Base-by-base conservation (phyloP, 495 filamentous ascomycete species). In the Corynascus novoguineensis region DNA sequence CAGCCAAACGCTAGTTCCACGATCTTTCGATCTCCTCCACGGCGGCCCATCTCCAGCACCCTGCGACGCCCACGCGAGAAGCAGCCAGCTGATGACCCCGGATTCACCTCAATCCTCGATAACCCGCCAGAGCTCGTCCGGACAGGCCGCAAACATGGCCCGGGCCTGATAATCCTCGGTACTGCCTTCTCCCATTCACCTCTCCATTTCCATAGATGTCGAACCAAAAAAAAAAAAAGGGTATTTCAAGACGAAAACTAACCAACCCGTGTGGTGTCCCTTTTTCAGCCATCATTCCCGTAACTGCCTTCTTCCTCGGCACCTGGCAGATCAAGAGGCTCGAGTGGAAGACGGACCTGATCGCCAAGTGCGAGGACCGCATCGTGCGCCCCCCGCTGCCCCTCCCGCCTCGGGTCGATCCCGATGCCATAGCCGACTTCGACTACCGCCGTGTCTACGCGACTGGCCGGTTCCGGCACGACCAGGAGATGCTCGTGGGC, bases 291-390 rank as follows among this genome's bases (percentile, higher is more conserved):
- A 68, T 93, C 42, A 97, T 98, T 59, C 93, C 93, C 34, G 75
- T 95, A 41, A 96, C 90, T 6, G 87, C 93, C 48, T 96, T 98
- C 70, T 76, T 76, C 60, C 84, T 98, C 32, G 93, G 93, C 37
- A 88, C 86, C 40, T 98, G 93, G 93, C 93, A 98, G 66, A 86
- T 98, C n/a, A 80, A 95, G 64, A 89, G 93, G 3, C 83, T 98
- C 15, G 80, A 82, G 34, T 92, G 92, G 90, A 98, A 98, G 69
- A 91, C 91, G 9, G 86, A 92, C 37, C 75, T 97, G 15, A 85
- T 98, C 55, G 90, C 91, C 50, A 86, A 83, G 60, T 88, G 84
- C 73, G 92, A 96, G 75, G 90, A 97, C 74, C 88, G 92, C 0
- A 80, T 98, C 32, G 78, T 95, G 27, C 86, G 84, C 22, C 78